Percentiles rank a stretch among this genome's conserved stretches.
Evolutionary conservation across 257 asterid species (phyloP).

Genomic region (Salvia rosmarinus): DNA sequence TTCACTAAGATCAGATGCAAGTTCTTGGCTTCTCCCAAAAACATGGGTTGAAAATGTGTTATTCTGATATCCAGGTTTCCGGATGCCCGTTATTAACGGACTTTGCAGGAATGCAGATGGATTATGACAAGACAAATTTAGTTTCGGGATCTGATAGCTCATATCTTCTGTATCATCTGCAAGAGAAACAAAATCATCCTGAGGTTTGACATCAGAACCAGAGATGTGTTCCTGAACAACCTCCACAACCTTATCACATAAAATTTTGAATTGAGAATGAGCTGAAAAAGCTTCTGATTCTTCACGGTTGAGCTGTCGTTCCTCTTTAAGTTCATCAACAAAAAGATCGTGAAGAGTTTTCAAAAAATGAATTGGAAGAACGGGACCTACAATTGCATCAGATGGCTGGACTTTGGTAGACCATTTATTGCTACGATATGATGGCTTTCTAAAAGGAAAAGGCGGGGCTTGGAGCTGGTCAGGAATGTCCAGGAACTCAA

Average conservation of each 20-base stretch:
- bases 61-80: conserved; percentile 34
- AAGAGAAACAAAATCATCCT: conserved; percentile 54
- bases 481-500: conserved; percentile 52
- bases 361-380: conserved; percentile 62
- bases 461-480: conserved; percentile 44
- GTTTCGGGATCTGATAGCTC: conserved; percentile 28
- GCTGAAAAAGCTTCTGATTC: conserved; percentile 51
- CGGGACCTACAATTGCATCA: conserved; percentile 47
- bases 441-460: conserved; percentile 53
- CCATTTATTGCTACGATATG: conserved; percentile 52
- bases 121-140: conserved; percentile 44
- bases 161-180: conserved; percentile 56
- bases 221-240: conserved; percentile 44
- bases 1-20: conserved; percentile 33
- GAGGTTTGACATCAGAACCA: conserved; percentile 35
- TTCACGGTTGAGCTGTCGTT: conserved; percentile 33
- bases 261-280: conserved; percentile 44
- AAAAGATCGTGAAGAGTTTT: conserved; percentile 49
- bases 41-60: conserved; percentile 46
- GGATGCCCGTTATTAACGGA: conserved; percentile 20
- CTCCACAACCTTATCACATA: conserved; percentile 54
- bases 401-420: conserved; percentile 47
- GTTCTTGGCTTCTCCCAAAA: conserved; percentile 42
- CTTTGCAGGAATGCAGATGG: conserved; percentile 45
- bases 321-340: conserved; percentile 42